phyloP scores from a whole-genome alignment of 805 yeast genomes.

The Nakazawaea holstii region DNA sequence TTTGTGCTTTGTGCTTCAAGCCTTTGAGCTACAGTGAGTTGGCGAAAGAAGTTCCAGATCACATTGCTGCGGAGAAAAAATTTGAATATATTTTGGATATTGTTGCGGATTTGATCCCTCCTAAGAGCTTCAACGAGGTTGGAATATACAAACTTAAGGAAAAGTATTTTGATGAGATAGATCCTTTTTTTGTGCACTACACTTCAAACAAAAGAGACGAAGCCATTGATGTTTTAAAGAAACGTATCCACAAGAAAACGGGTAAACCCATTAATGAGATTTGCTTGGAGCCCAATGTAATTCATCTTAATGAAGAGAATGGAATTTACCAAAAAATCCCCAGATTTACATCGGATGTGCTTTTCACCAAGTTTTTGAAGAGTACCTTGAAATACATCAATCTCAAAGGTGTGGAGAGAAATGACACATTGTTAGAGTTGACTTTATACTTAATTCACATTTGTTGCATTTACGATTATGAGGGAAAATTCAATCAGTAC shows the following conservation, averaged over 20 bases:
- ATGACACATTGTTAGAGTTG: slow-evolving; percentile 55
- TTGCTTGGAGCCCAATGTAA: slow-evolving; percentile 49
- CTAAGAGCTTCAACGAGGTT: slow-evolving; percentile 49
- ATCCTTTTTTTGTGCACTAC: slow-evolving; percentile 80
- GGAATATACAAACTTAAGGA: slow-evolving; percentile 68
- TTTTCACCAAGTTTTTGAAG: slow-evolving; percentile 50
- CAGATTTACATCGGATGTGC: slow-evolving; percentile 44
- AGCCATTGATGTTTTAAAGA: slow-evolving; percentile 61
- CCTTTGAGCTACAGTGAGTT: slow-evolving; percentile 69
- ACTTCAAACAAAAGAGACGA: slow-evolving; percentile 78
- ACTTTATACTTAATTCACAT: slow-evolving; percentile 67
- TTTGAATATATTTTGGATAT: slow-evolving; percentile 59
- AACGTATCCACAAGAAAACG: slow-evolving; percentile 35
- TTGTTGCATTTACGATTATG: slow-evolving; percentile 38
- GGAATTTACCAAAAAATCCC: slow-evolving; percentile 37
- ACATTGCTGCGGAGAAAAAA: slow-evolving; percentile 61
- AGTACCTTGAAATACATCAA: slow-evolving; percentile 38
- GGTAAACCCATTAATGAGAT: slow-evolving; percentile 39
- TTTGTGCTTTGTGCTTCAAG: slow-evolving; percentile 77
- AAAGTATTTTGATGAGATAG: slow-evolving; percentile 47
- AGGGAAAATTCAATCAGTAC: slow-evolving; percentile 14
- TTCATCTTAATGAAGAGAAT: slow-evolving; percentile 27
- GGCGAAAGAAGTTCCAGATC: slow-evolving; percentile 68
- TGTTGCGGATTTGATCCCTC: slow-evolving; percentile 58
- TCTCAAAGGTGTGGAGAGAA: slow-evolving; percentile 30